Evolutionary conservation across 75 land plant genomes (phyloP), one percentile per base, ranked within the genome.

Genomic region (Selaginella tamariscina): DNA sequence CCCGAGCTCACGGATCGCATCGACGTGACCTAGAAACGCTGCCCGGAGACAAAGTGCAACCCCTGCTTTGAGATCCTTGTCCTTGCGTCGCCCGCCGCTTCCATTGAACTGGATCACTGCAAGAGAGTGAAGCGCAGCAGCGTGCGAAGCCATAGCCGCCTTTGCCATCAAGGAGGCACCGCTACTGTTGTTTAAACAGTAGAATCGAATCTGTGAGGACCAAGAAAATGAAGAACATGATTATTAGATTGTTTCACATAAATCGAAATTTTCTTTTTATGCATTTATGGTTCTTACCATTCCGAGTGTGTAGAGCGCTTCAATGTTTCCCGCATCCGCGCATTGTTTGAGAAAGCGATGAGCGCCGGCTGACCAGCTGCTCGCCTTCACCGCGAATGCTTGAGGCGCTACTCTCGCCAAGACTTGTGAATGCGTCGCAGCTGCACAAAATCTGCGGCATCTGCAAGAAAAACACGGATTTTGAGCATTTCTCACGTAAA

Each of bases 31-130:
- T 13, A 70, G 39, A 23, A 8, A 21, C 29, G 67, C 66, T 30
- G 67, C 73, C 24, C 67, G 20, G 29, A 49, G 30, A 24, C 73
- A 71, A n/a, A 63, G 66, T 13, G 15, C 26, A 2, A 63, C 68
- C n/a, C 73, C 67, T 22, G 66, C 73, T 20, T 30, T 31, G 65
- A 64, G 29, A 22, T 64, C 29, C 73, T 64, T 64, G 29, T 64
- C 54, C 29, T 24, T 59, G 11, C 55, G 39, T 54, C 49, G 30
- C 54, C 56, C 54, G 1, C 66, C 67, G 73, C 73, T 64, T 0
- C 73, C 73, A 31, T 64, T 64, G 55, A 64, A 32, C n/a, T 67
- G 72, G 29, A 71, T 71, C 33, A 71, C 73, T 2, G 73, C 73
- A 28, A 71, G 72, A 15, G 67, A 21, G 55, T 71, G 55, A 11